Conservation (phyloP, 345 rosid genomes). For the Durio zibethinus region DNA sequence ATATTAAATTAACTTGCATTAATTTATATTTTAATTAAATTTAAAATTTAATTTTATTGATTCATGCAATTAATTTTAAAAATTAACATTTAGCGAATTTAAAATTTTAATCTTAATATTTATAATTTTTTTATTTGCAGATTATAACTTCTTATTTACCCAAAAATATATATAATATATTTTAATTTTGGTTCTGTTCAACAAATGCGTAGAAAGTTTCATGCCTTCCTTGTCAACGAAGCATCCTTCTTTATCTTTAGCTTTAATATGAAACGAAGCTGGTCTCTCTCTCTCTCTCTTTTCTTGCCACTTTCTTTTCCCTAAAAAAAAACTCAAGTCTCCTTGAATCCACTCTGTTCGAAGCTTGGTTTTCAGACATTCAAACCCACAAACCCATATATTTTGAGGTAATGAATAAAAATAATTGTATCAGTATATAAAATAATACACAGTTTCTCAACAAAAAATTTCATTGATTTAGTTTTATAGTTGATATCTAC, state of each 20-base stretch:
- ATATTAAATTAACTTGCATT: background rate
- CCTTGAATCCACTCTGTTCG: constrained; percentile 20
- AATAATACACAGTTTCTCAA: background rate
- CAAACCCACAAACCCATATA: constrained; percentile 21
- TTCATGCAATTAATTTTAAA: too few relatives aligned
- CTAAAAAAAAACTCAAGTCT: background rate
- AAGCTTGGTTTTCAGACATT: constrained; percentile 30
- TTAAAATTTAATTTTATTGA: too few relatives aligned
- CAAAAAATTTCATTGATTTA: constrained; percentile 1
- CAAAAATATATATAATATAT: too few relatives aligned
- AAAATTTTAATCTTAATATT: too few relatives aligned
- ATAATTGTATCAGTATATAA: background rate
- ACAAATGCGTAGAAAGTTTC: background rate
- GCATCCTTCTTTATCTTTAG: constrained; percentile 10
- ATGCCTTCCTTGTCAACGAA: constrained; percentile 10
- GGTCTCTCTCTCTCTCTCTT: background rate
- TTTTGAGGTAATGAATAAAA: constrained; percentile 22
- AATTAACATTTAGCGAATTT: too few relatives aligned
- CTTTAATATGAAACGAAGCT: background rate
- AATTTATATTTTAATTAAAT: too few relatives aligned
- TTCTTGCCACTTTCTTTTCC: background rate
- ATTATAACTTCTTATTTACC: too few relatives aligned
- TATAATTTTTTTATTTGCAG: too few relatives aligned
- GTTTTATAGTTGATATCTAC: background rate
- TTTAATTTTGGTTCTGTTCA: background rate